These are phyloP conservation scores for Tephrocybe sp. DNA, from an alignment of 768 basidiomycete genomes.

Conservation along the genomic window DNA sequence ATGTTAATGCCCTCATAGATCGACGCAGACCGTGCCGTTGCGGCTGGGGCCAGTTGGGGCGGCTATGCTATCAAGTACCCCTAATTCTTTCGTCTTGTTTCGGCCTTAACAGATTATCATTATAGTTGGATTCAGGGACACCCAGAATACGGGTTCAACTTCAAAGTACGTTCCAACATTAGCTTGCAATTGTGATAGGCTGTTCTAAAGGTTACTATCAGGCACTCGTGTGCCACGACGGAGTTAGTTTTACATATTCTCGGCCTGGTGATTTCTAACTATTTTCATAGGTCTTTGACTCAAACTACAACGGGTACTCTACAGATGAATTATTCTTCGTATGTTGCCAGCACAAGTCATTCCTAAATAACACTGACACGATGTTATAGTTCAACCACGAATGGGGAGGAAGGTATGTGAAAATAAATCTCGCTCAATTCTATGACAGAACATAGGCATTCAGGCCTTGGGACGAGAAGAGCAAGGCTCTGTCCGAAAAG, in stretches of 20 bases:
- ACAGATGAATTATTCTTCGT: conserved; percentile 95
- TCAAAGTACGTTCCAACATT: conserved; percentile 59
- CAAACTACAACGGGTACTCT: conserved; percentile 77
- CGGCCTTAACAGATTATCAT: neutral
- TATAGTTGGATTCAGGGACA: conserved; percentile 93
- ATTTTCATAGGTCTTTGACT: conserved; percentile 63
- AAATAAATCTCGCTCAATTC: neutral
- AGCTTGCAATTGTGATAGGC: neutral
- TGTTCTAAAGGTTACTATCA: conserved; percentile 14
- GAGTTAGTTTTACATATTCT: conserved; percentile 41
- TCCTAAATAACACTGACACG: neutral
- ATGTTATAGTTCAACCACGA: conserved; percentile 74
- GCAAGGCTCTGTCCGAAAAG: conserved; percentile 57
- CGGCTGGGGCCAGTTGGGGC: conserved; percentile 83
- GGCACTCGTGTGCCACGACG: conserved; percentile 90
- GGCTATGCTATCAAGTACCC: conserved; percentile 85
- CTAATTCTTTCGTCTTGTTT: conserved; percentile 1
- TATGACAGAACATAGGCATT: neutral
- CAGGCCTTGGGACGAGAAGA: conserved; percentile 69
- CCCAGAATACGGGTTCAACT: conserved; percentile 82
- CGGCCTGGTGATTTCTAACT: neutral
- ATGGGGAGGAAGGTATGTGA: conserved; percentile 65
- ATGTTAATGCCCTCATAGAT: conserved; percentile 40
- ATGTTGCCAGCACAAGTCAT: conserved; percentile 24
- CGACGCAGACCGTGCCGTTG: conserved; percentile 67